Evolutionary conservation across 1,284 basidiomycete genomes (phyloP), one percentile per base, ranked within the genome.

Genomic region (Grifola frondosa): DNA sequence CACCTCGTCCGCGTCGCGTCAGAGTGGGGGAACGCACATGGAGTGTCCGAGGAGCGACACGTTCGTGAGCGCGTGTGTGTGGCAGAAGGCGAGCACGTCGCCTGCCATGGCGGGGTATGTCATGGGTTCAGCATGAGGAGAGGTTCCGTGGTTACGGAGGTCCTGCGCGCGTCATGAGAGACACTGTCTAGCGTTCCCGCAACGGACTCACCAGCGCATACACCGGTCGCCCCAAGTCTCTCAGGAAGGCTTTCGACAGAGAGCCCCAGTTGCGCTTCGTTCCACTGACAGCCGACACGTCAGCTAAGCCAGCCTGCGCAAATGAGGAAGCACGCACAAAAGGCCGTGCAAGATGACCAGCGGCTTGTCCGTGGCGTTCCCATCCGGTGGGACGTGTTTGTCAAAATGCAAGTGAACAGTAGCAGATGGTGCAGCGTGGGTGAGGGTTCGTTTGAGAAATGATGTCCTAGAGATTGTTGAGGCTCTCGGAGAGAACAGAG

Each of bases 251-350:
- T 50, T 84, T 85, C 2, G 81, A 77, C 13, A 91, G 64, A 0
- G 84, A 83, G 5, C 77, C 71, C 82, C 87, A 92, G 58, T 91
- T 92, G 40, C 89, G 75, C 60, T 90, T 90, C 41, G 81, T 87
- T 0, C 90, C 89, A 53, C 86, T 88, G 44, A 9, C 26, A 21
- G 9, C 20, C 10, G 13, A 9, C 6, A 24, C 5, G 28, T 29
- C n/a, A n/a, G n/a, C n/a, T n/a, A n/a, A n/a, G n/a, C n/a, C n/a
- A n/a, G n/a, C n/a, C 13, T 40, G 38, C 9, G n/a, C 9, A 8
- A 26, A 19, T 24, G 9, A 30, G 0, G 7, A 5, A 33, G 8
- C 7, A 68, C 81, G 48, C 50, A 83, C 83, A 84, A 80, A 31
- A 86, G 67, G 1, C 83, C 84, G 50, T 86, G 83, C n/a, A 84